phyloP scores from a whole-genome alignment of 192 early-diverging fungal genomes.

The Phlyctochytrium arcticum region DNA sequence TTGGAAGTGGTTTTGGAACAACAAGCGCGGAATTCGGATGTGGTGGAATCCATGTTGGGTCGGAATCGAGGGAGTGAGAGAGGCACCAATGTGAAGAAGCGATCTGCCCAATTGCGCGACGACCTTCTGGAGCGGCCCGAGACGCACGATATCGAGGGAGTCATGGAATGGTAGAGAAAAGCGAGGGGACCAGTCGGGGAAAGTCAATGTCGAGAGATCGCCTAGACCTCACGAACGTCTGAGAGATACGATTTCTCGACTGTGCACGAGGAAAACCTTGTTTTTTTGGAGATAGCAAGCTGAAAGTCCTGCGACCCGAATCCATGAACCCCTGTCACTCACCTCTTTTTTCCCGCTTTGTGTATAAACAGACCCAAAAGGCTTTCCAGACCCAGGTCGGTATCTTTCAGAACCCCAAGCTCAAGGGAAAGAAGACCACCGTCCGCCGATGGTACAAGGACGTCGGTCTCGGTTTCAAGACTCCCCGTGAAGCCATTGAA shows the following conservation, averaged over 20 bases:
- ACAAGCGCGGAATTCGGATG: background rate
- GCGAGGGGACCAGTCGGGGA: background rate
- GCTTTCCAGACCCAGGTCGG: slow-evolving; percentile 96
- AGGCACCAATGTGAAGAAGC: background rate
- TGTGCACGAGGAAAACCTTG: background rate
- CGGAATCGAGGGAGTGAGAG: background rate
- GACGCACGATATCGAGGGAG: no score
- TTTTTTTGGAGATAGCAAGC: background rate
- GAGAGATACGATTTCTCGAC: background rate
- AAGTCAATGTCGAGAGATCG: background rate
- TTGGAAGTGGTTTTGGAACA: background rate
- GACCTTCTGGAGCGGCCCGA: no score
- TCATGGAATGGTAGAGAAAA: no score
- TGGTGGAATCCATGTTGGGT: background rate
- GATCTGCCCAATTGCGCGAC: no score
- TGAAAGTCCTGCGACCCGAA: no score
- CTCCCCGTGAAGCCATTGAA: slow-evolving; percentile 94
- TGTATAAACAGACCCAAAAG: slow-evolving; percentile 72
- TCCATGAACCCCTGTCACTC: background rate
- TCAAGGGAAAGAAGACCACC: slow-evolving; percentile 62
- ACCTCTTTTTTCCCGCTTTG: background rate
- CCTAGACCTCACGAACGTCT: background rate
- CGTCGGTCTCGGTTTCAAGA: slow-evolving; percentile 99
- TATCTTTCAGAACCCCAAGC: slow-evolving; percentile 90
- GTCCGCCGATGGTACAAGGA: slow-evolving; percentile 97